Conservation (phyloP, 768 basidiomycete species). For the Boletus tomentosulus region DNA sequence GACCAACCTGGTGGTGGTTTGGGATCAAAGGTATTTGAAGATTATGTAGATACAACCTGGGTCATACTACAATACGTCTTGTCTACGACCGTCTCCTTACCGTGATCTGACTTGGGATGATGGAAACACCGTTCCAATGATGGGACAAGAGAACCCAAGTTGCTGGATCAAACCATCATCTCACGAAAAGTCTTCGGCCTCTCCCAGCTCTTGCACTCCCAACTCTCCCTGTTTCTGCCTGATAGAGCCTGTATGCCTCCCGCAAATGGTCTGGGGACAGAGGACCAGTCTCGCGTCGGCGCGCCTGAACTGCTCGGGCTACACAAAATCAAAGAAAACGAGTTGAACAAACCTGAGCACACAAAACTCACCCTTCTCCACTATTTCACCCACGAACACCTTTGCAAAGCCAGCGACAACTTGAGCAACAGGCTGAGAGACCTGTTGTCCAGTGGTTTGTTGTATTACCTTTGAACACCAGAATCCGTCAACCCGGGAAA, state of each 20-base stretch:
- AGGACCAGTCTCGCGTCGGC: conserved; percentile 71
- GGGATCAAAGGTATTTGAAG: no score
- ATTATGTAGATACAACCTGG: no score
- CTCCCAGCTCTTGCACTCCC: conserved; percentile 71
- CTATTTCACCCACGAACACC: conserved; percentile 90
- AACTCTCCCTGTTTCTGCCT: conserved; percentile 74
- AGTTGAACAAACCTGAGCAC: neutral
- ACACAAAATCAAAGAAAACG: neutral
- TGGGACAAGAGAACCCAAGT: no score
- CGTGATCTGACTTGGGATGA: no score
- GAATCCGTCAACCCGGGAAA: neutral
- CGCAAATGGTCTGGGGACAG: conserved; percentile 86
- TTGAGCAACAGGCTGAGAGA: conserved; percentile 83
- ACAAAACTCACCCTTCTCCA: conserved; percentile 65
- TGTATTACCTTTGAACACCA: conserved; percentile 64
- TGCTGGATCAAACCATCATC: conserved; percentile 29
- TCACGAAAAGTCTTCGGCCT: conserved; percentile 70
- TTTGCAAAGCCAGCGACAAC: conserved; percentile 88
- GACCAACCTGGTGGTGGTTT: no score
- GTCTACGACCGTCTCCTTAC: no score
- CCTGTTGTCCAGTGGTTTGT: conserved; percentile 74
- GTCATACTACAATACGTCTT: no score
- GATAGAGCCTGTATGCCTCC: conserved; percentile 83
- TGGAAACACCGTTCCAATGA: no score
- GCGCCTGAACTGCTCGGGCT: conserved; percentile 76